Base-by-base conservation (phyloP, 1,139 yeast species). In the Candida anutae region DNA sequence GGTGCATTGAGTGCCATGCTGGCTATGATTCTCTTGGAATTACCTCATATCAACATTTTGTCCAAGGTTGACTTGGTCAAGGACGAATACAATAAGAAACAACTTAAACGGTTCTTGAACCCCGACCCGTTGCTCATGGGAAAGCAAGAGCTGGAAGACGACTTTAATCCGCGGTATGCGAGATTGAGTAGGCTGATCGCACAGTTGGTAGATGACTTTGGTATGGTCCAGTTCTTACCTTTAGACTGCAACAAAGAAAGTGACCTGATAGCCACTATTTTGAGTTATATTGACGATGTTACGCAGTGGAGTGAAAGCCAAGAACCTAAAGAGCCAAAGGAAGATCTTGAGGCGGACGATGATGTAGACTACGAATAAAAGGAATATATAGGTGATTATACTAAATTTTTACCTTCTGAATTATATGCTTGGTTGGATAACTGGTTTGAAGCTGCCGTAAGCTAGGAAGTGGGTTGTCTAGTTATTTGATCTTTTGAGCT, bases 1-100 rank as follows among this genome's bases (percentile, higher is more conserved):
- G 98, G 98, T 3, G 94, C 95, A 0, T 63, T 93, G 39, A 77
- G 90, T 49, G 99, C 99, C 21, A 93, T 93, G 98, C 79, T 94
- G 16, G 95, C 98, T 2, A 93, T 93, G 99, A 84, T 90, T 25
- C 62, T 90, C 34, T 64, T 90, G 30, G 99, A 90, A 50, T 68
- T 90, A 24, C 99, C 99, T 10, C 99, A 90, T 52, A 78, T 90
- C 36, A 90, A 90, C 50, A 75, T 90, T 22, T 61, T 88, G 27
- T 81, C 94, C 31, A 90, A 90, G 48, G 60, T 83, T 34, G 99
- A 93, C 49, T 66, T 90, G 46, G 74, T 90, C 25, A 82, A 81
- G 44, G 81, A 77, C 43, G 82, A 81, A 22, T 74, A 74, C 23
- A 74, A 80, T 12, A 76, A 72, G 43, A 77, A 82, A 35, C 84